Conservation (phyloP, 352 stramenopile species). For the Aphanomyces astaci region DNA sequence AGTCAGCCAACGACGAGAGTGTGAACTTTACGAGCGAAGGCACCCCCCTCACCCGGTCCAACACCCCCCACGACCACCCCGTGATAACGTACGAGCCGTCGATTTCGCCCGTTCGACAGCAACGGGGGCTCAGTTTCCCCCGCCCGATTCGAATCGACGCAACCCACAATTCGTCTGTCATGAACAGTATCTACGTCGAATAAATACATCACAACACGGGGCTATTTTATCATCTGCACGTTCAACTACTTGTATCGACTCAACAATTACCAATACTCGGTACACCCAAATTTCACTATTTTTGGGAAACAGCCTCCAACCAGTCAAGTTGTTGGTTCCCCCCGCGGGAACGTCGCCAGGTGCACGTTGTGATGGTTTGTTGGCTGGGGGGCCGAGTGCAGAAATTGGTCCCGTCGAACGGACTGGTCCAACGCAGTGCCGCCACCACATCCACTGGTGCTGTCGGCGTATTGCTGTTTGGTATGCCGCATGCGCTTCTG, state of each 20-base stretch:
- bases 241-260: no score
- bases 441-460: neutral
- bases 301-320: no score
- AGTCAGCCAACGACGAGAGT: no score
- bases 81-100: neutral
- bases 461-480: conserved; percentile 2
- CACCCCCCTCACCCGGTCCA: neutral
- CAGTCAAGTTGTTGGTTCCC: no score
- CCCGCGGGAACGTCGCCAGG: neutral
- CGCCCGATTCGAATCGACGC: neutral
- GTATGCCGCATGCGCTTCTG: neutral
- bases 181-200: conserved; percentile 2
- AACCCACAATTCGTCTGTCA: neutral
- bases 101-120: neutral
- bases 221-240: no score
- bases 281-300: no score
- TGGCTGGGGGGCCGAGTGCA: neutral
- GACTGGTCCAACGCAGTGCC: neutral
- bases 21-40: no score
- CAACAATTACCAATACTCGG: no score
- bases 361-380: neutral
- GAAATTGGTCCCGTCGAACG: neutral
- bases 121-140: neutral
- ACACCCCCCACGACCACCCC: neutral
- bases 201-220: no score